Evolutionary conservation across 352 stramenopile species (phyloP).

Genomic region (Thalassiosira ordinaria): DNA sequence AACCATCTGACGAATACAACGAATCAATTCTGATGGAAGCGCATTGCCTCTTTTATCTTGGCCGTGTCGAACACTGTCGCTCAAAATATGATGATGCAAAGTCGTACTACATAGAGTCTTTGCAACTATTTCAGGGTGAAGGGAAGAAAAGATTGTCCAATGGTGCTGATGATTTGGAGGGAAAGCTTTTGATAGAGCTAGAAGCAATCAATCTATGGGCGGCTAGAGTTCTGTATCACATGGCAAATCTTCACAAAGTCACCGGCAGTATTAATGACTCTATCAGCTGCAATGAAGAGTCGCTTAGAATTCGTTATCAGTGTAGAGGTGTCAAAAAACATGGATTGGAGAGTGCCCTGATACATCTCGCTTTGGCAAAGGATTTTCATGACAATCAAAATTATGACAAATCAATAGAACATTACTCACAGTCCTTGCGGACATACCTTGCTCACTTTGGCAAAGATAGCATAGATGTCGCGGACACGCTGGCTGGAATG

Average conservation of each 20-base stretch:
- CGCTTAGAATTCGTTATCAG: conserved; percentile 48
- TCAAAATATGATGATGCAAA: conserved; percentile 46
- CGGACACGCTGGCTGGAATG: conserved; percentile 56
- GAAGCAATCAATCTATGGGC: conserved; percentile 66
- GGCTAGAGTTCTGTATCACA: conserved; percentile 44
- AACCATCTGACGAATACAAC: conserved; percentile 21
- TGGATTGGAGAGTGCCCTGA: conserved; percentile 48
- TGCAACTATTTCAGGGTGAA: conserved; percentile 54
- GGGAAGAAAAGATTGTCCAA: conserved; percentile 43
- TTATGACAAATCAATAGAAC: conserved; percentile 62
- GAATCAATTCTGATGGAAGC: conserved; percentile 46
- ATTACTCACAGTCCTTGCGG: conserved; percentile 50
- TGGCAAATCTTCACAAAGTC: conserved; percentile 57
- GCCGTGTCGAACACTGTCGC: conserved; percentile 44
- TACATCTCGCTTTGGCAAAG: conserved; percentile 45
- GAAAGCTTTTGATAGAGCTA: conserved; percentile 53
- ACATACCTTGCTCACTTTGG: conserved; percentile 60
- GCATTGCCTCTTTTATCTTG: conserved; percentile 65
- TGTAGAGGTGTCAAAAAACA: conserved; percentile 47
- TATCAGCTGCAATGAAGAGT: conserved; percentile 50
- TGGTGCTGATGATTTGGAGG: conserved; percentile 26
- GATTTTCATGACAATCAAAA: conserved; percentile 48
- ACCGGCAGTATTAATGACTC: conserved; percentile 20
- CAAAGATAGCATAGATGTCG: conserved; percentile 62
- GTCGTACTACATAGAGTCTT: conserved; percentile 37